phyloP scores from a whole-genome alignment of 192 early-diverging fungal genomes.

The Ramicandelaber brevisporus region DNA sequence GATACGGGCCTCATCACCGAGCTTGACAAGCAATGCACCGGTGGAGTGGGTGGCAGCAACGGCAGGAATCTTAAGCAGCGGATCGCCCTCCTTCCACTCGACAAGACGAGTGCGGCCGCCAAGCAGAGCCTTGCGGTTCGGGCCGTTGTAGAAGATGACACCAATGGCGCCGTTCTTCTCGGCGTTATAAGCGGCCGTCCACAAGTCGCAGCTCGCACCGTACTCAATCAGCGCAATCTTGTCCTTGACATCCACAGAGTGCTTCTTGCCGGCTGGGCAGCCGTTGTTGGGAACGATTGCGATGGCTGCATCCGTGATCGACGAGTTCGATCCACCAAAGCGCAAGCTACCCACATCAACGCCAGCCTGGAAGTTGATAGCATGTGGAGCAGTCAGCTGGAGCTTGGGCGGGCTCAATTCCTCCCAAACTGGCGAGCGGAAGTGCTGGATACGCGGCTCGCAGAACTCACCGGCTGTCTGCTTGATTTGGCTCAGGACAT shows the following conservation, averaged over 20 bases:
- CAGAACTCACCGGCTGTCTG: conserved; percentile 8
- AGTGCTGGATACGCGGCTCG: conserved; percentile 12
- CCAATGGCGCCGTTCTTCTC: conserved; percentile 28
- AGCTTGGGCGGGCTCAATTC: conserved; percentile 4
- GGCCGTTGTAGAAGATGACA: conserved; percentile 25
- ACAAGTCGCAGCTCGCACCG: conserved; percentile 16
- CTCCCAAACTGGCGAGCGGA: conserved; percentile 15
- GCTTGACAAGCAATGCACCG: conserved; percentile 17
- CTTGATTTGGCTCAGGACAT: conserved; percentile 9
- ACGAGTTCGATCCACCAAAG: conserved; percentile 24
- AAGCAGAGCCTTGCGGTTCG: conserved; percentile 14
- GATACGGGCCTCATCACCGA: conserved; percentile 6
- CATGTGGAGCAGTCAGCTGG: conserved; percentile 2
- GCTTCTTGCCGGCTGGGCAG: conserved; percentile 12
- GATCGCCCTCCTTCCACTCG: conserved; percentile 39
- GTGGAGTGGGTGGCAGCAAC: conserved; percentile 26
- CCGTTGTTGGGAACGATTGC: conserved; percentile 16
- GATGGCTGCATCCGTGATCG: conserved; percentile 13
- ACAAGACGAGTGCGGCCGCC: conserved; percentile 21
- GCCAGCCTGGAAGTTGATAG: conserved; percentile 8
- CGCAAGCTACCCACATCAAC: conserved; percentile 21
- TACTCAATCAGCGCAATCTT: conserved; percentile 23
- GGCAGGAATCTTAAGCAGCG: conserved; percentile 28
- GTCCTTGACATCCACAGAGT: conserved; percentile 13
- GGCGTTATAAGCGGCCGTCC: conserved; percentile 23